Base-by-base conservation (phyloP, 2,329 filamentous ascomycete genomes). In the Sporothrix brunneoviolacea region DNA sequence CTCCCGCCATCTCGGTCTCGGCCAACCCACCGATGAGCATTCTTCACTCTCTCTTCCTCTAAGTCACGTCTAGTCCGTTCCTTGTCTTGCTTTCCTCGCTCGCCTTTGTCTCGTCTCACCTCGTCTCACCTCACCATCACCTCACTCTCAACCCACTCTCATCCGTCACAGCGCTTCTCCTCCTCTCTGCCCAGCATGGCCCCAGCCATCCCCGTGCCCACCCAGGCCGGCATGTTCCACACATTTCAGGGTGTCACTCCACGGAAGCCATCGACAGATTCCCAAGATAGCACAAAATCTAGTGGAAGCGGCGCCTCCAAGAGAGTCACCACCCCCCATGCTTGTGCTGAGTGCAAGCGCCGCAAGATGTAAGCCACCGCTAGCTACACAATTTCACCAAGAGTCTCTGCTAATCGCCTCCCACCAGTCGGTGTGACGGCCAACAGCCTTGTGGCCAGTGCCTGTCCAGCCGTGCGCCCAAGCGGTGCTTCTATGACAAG, bases 371-470 rank as follows among this genome's bases (percentile, higher is more conserved):
- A 64, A 60, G 70, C 19, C 18, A 19, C 6, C 16, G 21, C n/a
- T 8, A 18, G 22, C 8, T n/a, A 12, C 35, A 30, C 5, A 24
- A 13, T 12, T 24, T 18, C 19, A 40, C 32, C 49, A 15, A 30
- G n/a, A 39, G 10, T 5, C 24, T 28, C 24, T 5, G 24, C 24
- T 6, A 10, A 10, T 10, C 24, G 24, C 24, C 24, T 28, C 7
- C n/a, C 38, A 40, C 2, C 37, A 75, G 72, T 51, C 83, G 88
- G 56, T 93, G 88, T 62, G 86, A 91, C 69, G 88, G 88, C 49
- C 79, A 84, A 57, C 84, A 88, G 61, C 88, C 88, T 10, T 93
- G 88, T 62, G 85, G 86, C 33, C 87, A 90, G 63, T 93, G 88
- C 64, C 77, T 87, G 52, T 90, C 86, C 65, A 91, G 88, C 63